Conservation (phyloP, 495 filamentous ascomycete species). For the Acidomyces sp. region DNA sequence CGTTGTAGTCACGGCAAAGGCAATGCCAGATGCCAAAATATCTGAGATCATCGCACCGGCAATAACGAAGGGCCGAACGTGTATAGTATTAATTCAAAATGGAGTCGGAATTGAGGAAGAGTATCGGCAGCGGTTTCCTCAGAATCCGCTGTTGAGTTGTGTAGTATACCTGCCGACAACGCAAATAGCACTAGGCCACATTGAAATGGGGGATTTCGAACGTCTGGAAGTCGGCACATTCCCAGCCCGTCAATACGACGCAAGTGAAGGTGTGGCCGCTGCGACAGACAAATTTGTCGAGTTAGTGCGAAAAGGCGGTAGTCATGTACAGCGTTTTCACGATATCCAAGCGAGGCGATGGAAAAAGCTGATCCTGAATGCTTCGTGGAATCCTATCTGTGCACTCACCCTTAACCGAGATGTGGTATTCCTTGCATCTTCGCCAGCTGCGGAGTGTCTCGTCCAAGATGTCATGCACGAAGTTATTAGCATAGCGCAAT, state of each 20-base stretch:
- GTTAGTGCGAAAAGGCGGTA: constrained; percentile 30
- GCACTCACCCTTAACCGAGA: constrained; percentile 36
- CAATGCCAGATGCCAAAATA: constrained; percentile 20
- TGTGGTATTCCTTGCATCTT: constrained; percentile 31
- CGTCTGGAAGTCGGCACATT: constrained; percentile 36
- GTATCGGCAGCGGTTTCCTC: constrained; percentile 32
- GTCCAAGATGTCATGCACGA: constrained; percentile 38
- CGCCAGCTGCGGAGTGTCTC: constrained; percentile 24
- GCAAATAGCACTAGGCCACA: constrained; percentile 26
- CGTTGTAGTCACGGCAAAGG: constrained; percentile 38
- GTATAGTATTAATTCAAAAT: constrained; percentile 43
- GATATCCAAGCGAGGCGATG: constrained; percentile 42
- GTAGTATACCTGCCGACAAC: constrained; percentile 39
- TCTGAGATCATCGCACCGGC: constrained; percentile 33
- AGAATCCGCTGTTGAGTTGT: constrained; percentile 33
- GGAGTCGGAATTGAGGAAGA: constrained; percentile 42
- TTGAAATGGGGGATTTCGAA: constrained; percentile 27
- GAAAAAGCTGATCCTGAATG: constrained; percentile 40
- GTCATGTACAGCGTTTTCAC: constrained; percentile 28
- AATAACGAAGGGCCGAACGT: constrained; percentile 29
- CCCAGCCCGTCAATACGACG: constrained; percentile 24
- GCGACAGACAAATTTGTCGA: constrained; percentile 28
- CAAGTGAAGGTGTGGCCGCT: constrained; percentile 19
- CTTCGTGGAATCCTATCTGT: constrained; percentile 40
- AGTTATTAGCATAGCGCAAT: constrained; percentile 34